Evolutionary conservation across 768 basidiomycete species (phyloP).

Genomic region (Pholiota microspora): DNA sequence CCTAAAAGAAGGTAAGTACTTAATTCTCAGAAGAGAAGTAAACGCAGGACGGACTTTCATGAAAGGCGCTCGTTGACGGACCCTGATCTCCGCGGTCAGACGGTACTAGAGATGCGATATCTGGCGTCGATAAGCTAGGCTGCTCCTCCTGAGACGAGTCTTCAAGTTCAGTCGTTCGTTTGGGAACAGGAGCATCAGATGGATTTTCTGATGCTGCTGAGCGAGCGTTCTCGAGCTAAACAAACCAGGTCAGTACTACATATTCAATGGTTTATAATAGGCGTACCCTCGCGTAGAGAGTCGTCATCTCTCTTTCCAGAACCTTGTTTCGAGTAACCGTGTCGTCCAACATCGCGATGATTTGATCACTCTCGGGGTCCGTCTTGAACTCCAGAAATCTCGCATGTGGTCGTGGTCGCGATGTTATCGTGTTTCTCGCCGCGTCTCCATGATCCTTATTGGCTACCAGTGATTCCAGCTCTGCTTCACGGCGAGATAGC

Average conservation of each 20-base stretch:
- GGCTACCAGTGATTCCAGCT: slow-evolving; percentile 38
- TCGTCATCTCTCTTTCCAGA: slow-evolving; percentile 43
- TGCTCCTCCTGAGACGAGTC: not conserved
- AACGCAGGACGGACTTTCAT: not conserved
- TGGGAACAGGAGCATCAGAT: not conserved
- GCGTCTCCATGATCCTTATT: not conserved
- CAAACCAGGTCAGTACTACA: not conserved
- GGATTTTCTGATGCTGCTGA: slow-evolving; percentile 7
- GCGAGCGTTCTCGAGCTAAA: slow-evolving; percentile 22
- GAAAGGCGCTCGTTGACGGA: not conserved
- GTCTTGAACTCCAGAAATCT: not conserved
- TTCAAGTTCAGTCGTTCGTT: not conserved
- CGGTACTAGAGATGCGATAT: not conserved
- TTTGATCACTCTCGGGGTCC: slow-evolving; percentile 30
- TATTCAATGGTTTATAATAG: not conserved
- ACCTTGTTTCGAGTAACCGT: slow-evolving; percentile 38
- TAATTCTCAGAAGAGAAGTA: too few relatives aligned
- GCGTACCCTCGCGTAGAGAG: slow-evolving; percentile 33
- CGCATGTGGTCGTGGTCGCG: not conserved
- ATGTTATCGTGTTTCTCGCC: not conserved
- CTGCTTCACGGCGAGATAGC: slow-evolving; percentile 55
- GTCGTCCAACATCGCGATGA: slow-evolving; percentile 35
- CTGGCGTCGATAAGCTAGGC: not conserved
- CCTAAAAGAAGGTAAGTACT: too few relatives aligned
- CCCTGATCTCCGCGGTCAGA: not conserved